Conservation (phyloP, 345 rosid species). For the Acer campestre region DNA sequence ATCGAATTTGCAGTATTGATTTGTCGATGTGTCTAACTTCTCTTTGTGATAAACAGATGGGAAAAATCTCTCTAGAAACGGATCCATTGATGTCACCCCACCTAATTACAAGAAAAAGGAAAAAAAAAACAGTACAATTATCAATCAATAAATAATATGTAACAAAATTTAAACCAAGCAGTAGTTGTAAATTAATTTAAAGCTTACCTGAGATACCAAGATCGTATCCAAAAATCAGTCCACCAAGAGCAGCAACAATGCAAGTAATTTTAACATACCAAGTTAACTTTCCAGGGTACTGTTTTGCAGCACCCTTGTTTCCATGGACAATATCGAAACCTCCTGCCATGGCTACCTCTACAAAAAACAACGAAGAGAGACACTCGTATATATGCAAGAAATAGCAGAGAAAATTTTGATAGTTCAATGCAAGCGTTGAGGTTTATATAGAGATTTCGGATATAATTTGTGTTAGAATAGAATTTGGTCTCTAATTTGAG, state of each 20-base stretch:
- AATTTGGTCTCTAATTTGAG: too few species aligned
- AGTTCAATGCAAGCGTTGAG: not conserved
- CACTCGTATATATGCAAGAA: too few species aligned
- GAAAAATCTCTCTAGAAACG: slow-evolving; percentile 44
- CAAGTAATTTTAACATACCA: slow-evolving; percentile 5
- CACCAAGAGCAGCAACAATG: slow-evolving; percentile 31
- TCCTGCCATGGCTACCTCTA: not conserved
- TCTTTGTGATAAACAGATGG: slow-evolving; percentile 40
- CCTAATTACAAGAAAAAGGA: slow-evolving; percentile 13
- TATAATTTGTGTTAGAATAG: too few species aligned
- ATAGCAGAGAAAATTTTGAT: too few species aligned
- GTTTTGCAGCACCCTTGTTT: not conserved
- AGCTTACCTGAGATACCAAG: slow-evolving; percentile 40
- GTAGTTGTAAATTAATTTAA: not conserved
- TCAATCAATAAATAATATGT: too few species aligned
- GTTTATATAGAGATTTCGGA: not conserved
- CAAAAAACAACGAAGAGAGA: too few species aligned
- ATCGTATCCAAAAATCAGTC: slow-evolving; percentile 46
- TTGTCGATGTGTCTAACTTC: slow-evolving; percentile 23
- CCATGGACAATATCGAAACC: not conserved
- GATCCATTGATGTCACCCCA: slow-evolving; percentile 64
- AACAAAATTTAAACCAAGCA: not conserved
- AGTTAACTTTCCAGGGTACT: slow-evolving; percentile 12
- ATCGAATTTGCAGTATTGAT: slow-evolving; percentile 56
- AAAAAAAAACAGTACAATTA: not conserved